Base-by-base conservation (phyloP, 257 asterid genomes). In the Solanum virginianum region DNA sequence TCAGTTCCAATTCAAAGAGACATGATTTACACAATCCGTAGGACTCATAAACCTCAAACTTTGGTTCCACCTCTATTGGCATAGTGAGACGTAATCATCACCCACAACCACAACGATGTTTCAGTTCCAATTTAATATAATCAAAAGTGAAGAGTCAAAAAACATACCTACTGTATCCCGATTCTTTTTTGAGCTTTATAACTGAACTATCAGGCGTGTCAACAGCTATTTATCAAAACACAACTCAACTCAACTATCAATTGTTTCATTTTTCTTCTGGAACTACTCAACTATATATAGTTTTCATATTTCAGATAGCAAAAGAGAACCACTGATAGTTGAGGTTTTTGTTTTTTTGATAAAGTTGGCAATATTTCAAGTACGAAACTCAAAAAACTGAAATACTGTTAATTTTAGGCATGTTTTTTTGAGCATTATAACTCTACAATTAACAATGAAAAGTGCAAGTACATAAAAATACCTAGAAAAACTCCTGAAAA, bases 401-500 rank as follows among this genome's bases (percentile, higher is more conserved):
- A 4, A 3, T 10, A n/a, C 32, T 1, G 13, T 4, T 36, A 3
- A 36, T 36, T 36, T 36, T 36, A 36, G 41, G 41, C 41, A 36
- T 4, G 32, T 60, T 15, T 0, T n/a, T 60, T 60, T 60, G 5
- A 60, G 32, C 15, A n/a, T n/a, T 60, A 60, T n/a, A 60, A 1
- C 3, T 60, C 8, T n/a, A 60, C 0, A 41, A 39, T 36, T 18
- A 70, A 39, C 32, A 70, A 70, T 4, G 54, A 18, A 18, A 70
- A 70, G 29, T 45, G 80, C 80, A 20, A 86, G 54, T 45, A 65
- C 2, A 70, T 59, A 54, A 69, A 70, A 56, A 47, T 91, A 93
- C 97, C 93, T 60, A n/a, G 68, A 60, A n/a, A 60, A 60, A 60
- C 92, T 83, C 88, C 86, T 51, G 81, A 92, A 11, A 75, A 94